Conservation (phyloP, 495 filamentous ascomycete genomes). For the Neurospora tetraspora region DNA sequence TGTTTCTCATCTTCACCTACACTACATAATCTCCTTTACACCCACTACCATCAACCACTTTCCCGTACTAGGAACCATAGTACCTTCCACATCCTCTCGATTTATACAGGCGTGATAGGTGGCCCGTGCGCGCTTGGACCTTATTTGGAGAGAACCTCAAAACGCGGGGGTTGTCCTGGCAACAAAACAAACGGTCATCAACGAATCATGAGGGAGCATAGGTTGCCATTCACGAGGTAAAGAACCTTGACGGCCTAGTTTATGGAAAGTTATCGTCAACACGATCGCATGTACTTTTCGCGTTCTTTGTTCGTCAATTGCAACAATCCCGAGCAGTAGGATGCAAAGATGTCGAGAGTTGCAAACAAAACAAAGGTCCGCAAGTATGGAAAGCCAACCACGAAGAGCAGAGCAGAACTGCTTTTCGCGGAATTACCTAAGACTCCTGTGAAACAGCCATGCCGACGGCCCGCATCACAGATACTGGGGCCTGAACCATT, state of each 20-base stretch:
- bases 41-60: background rate
- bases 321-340: background rate
- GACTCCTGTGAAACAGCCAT: conserved; percentile 20
- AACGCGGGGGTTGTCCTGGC: conserved; percentile 8
- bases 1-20: background rate
- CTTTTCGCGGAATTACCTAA: conserved; percentile 35
- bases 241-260: background rate
- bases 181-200: conserved; percentile 3
- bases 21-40: background rate
- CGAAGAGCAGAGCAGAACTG: conserved; percentile 24
- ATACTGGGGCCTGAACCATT: background rate
- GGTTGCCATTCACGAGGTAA: background rate
- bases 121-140: background rate
- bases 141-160: background rate
- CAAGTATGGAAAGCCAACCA: conserved; percentile 34
- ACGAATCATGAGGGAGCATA: conserved; percentile 3
- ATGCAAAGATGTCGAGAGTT: conserved; percentile 13
- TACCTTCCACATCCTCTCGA: background rate
- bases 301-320: background rate
- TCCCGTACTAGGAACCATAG: background rate
- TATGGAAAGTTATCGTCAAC: background rate
- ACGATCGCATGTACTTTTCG: background rate
- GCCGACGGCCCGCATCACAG: background rate
- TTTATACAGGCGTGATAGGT: background rate
- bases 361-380: conserved; percentile 23